Conservation (phyloP, 2,329 filamentous ascomycete species). For the Capronia coronata region DNA sequence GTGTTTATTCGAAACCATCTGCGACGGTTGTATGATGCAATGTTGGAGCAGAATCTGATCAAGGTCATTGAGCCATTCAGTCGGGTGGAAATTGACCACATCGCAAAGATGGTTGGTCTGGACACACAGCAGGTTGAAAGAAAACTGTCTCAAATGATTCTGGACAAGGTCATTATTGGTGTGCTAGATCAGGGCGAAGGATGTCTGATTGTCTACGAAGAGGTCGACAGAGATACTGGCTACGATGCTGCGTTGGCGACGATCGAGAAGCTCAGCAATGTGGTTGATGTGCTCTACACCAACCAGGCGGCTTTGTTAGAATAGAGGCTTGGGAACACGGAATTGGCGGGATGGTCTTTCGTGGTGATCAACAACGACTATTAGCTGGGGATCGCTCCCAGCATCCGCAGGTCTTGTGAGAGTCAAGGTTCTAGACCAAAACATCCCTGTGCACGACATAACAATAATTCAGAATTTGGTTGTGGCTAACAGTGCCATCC, state of each 20-base stretch:
- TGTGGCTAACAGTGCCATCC: not conserved
- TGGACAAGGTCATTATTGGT: slow-evolving; percentile 97
- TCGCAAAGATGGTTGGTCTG: slow-evolving; percentile 94
- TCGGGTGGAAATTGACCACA: slow-evolving; percentile 90
- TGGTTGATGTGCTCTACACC: slow-evolving; percentile 94
- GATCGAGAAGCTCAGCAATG: slow-evolving; percentile 93
- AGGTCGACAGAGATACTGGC: slow-evolving; percentile 83
- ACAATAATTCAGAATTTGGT: not conserved
- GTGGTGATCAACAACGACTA: not conserved
- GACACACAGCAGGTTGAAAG: slow-evolving; percentile 96
- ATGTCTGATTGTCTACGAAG: slow-evolving; percentile 93
- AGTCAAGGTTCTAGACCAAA: not conserved
- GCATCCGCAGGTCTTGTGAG: not conserved
- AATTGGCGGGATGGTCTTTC: slow-evolving; percentile 1
- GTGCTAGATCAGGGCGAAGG: slow-evolving; percentile 96
- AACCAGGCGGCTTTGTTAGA: slow-evolving; percentile 95
- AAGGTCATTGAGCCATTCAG: slow-evolving; percentile 99
- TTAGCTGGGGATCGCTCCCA: no score
- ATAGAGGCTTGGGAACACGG: slow-evolving; percentile 43
- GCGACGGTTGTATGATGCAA: slow-evolving; percentile 90
- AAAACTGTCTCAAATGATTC: slow-evolving; percentile 98
- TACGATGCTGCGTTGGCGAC: slow-evolving; percentile 93
- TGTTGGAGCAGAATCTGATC: slow-evolving; percentile 98
- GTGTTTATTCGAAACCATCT: slow-evolving; percentile 96
- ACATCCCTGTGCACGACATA: not conserved